Evolutionary conservation across 169 alveolate genomes (phyloP).

Genomic region (Plasmodium vinckei): DNA sequence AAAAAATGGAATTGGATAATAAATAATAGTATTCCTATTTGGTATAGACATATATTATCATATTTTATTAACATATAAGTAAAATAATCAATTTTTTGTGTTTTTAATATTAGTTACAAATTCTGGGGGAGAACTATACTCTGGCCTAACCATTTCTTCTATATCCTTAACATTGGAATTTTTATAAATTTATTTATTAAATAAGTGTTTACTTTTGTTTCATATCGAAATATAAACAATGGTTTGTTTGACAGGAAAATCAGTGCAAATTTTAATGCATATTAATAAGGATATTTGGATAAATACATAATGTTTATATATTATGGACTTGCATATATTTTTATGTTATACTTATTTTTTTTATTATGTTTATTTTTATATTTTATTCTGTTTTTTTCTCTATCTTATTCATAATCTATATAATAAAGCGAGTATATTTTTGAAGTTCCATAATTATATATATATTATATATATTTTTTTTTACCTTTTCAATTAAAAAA

Average conservation of each 20-base stretch:
- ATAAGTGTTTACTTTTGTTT: slow-evolving; percentile 1
- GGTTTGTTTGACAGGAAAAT: background rate
- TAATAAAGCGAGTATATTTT: too few relatives aligned
- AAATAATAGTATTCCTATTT: background rate
- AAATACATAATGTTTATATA: too few relatives aligned
- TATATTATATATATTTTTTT: too few relatives aligned
- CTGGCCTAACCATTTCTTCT: slow-evolving; percentile 74
- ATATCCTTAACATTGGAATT: background rate
- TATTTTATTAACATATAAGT: background rate
- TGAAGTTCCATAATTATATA: too few relatives aligned
- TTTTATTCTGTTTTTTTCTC: too few relatives aligned
- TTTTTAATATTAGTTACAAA: slow-evolving; percentile 20
- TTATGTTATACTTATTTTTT: too few relatives aligned
- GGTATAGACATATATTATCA: background rate
- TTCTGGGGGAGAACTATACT: slow-evolving; percentile 71
- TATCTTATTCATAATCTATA: too few relatives aligned
- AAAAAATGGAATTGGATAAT: background rate
- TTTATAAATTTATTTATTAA: slow-evolving; percentile 5
- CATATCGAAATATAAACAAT: background rate
- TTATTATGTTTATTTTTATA: too few relatives aligned
- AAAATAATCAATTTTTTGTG: background rate
- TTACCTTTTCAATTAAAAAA: too few relatives aligned
- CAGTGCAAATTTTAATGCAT: too few relatives aligned
- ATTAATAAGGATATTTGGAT: too few relatives aligned
- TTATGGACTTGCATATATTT: too few relatives aligned